Evolutionary conservation across 1,139 yeast species (phyloP).

Genomic region (Suhomyces kunorum): DNA sequence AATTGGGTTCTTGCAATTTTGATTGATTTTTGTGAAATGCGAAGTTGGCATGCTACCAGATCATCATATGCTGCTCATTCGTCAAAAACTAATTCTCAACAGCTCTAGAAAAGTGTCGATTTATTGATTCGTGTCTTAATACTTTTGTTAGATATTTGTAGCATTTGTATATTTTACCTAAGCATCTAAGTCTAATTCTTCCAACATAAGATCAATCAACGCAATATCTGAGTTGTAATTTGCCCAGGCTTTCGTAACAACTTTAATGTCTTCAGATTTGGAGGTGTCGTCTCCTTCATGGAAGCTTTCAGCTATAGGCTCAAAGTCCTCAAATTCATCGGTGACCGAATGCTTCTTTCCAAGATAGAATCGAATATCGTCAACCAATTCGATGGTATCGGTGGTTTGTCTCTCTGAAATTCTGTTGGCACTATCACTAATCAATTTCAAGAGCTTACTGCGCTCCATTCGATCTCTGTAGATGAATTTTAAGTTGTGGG

Average conservation of each 20-base stretch:
- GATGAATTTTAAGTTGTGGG: conserved; percentile 47
- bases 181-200: conserved; percentile 47
- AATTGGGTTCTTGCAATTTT: no score
- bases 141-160: no score
- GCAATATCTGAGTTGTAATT: conserved; percentile 37
- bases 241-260: conserved; percentile 31
- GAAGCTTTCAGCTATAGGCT: conserved; percentile 20
- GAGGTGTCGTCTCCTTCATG: conserved; percentile 15
- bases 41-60: no score
- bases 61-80: no score
- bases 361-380: conserved; percentile 71
- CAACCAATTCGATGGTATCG: conserved; percentile 77
- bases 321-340: conserved; percentile 34
- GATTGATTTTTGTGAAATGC: no score
- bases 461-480: conserved; percentile 32
- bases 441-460: conserved; percentile 22
- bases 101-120: no score
- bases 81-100: no score
- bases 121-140: no score
- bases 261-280: conserved; percentile 28
- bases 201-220: conserved; percentile 46
- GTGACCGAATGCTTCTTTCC: conserved; percentile 46
- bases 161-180: conserved; percentile 18
- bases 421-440: conserved; percentile 54
- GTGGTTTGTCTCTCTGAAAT: conserved; percentile 66